These are phyloP conservation scores for Penicillium longicatenatum DNA, from an alignment of 495 filamentous ascomycete species.

Conservation along the genomic window DNA sequence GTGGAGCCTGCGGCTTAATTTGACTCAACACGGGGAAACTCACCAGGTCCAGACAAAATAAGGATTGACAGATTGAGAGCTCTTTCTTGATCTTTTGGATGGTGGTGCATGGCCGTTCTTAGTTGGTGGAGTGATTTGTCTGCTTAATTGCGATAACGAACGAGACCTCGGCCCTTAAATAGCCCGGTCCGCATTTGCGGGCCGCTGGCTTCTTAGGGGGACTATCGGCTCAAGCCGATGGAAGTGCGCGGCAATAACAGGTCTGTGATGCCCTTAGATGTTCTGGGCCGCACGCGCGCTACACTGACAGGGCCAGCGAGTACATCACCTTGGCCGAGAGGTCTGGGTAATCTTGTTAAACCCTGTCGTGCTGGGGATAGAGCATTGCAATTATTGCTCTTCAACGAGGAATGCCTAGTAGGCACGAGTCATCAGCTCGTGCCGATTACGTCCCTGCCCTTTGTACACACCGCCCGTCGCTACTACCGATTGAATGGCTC, in stretches of 20 bases:
- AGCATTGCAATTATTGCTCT: slow-evolving; percentile 82
- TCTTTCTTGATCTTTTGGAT: slow-evolving; percentile 64
- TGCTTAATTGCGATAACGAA: slow-evolving; percentile 78
- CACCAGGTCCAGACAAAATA: slow-evolving; percentile 67
- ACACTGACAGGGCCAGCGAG: slow-evolving; percentile 58
- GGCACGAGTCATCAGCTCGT: slow-evolving; percentile 61
- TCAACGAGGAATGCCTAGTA: slow-evolving; percentile 67
- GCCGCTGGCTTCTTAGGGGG: slow-evolving; percentile 69
- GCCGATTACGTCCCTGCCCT: slow-evolving; percentile 66
- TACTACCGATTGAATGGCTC: slow-evolving; percentile 77
- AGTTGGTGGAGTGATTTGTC: slow-evolving; percentile 72
- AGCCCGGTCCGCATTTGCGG: slow-evolving; percentile 65
- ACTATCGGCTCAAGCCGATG: slow-evolving; percentile 71
- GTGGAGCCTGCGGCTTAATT: slow-evolving; percentile 70
- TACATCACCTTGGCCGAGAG: slow-evolving; percentile 68
- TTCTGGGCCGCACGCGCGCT: slow-evolving; percentile 73
- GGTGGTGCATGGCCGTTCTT: slow-evolving; percentile 68
- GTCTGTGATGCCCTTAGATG: slow-evolving; percentile 73
- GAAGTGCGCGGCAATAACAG: slow-evolving; percentile 73
- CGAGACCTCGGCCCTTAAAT: slow-evolving; percentile 76
- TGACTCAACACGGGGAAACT: slow-evolving; percentile 70
- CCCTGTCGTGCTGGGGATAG: slow-evolving; percentile 76
- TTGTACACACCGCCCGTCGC: slow-evolving; percentile 67
- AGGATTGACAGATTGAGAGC: slow-evolving; percentile 55
- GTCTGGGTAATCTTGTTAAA: slow-evolving; percentile 76